These are phyloP conservation scores for Entophlyctis helioformis DNA, from an alignment of 192 early-diverging fungal genomes.

Conservation along the genomic window DNA sequence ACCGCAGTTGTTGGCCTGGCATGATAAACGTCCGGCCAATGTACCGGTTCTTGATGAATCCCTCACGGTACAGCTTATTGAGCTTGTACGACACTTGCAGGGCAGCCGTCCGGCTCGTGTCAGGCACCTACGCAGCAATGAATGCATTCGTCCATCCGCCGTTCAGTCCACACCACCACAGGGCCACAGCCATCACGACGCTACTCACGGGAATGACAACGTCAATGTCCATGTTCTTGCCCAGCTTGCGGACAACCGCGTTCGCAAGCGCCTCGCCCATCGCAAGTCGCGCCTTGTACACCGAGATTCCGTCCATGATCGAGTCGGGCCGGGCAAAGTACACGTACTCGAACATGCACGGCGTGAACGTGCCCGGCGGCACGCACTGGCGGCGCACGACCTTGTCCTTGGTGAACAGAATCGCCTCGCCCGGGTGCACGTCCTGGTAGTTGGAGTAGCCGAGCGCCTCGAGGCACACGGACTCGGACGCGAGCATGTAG, in stretches of 20 bases:
- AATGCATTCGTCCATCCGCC: too few species aligned
- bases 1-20: conserved; percentile 73
- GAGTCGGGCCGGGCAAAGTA: conserved; percentile 98
- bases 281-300: conserved; percentile 91
- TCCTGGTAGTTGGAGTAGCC: conserved; percentile 86
- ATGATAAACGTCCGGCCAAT: conserved; percentile 99
- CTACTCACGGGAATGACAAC: conserved; percentile 89
- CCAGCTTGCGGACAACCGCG: conserved; percentile 63
- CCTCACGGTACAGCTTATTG: conserved; percentile 89
- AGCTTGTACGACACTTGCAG: conserved; percentile 85
- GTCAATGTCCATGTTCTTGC: conserved; percentile 74
- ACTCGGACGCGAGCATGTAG: conserved; percentile 98
- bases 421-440: conserved; percentile 81
- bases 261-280: conserved; percentile 96
- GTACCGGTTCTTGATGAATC: conserved; percentile 99
- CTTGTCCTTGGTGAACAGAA: conserved; percentile 78
- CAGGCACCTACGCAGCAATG: conserved; percentile 88
- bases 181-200: neutral
- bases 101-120: conserved; percentile 91
- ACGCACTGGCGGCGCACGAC: conserved; percentile 51
- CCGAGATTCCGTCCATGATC: conserved; percentile 96
- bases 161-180: neutral
- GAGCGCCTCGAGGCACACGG: conserved; percentile 81
- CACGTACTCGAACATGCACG: conserved; percentile 99
- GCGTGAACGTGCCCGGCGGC: conserved; percentile 46